Base-by-base conservation (phyloP, 805 yeast species). In the Phaffomyces opuntiae region DNA sequence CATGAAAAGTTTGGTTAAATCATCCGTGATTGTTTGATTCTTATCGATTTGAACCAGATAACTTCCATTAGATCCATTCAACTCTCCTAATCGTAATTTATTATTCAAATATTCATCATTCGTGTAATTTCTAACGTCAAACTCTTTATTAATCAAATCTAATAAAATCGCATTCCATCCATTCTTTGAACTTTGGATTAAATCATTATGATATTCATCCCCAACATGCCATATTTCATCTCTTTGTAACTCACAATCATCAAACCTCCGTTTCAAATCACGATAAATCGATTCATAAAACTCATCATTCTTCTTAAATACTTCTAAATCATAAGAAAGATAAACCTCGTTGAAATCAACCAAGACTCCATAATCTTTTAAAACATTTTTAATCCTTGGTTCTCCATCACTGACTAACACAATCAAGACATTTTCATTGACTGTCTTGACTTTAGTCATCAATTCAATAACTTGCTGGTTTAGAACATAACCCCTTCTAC, bases 321-420 rank as follows among this genome's bases (percentile, higher is more conserved):
- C 49, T 3, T 75, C 84, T 9, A 80, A 42, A 50, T 81, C 77
- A 60, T 82, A 83, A 4, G 85, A 78, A 8, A 80, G 55, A 55
- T 72, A 77, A 5, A 79, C 64, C 2, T 56, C 53, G 9, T 63
- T 55, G 51, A 82, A 70, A 52, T 57, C 77, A 19, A 66, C 44
- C 19, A 54, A 50, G 17, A 82, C 50, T 0, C 70, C 74, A 39
- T 83, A 68, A 51, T 72, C 67, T 27, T 74, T 51, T 26, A 84
- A 49, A 4, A 81, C 60, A 6, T 58, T 54, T 29, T 65, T 57
- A n/a, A 76, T 74, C 14, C 80, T 55, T 3, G 75, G 72, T 60
- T 83, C 90, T 0, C 87, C 80, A 57, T 84, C 84, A 47, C 83
- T 76, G 9, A 78, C 65, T 5, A 78, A 69, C 1, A 77, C 70